Conservation (phyloP, 1,139 yeast genomes). For the Blastobotrys capitulatus region DNA sequence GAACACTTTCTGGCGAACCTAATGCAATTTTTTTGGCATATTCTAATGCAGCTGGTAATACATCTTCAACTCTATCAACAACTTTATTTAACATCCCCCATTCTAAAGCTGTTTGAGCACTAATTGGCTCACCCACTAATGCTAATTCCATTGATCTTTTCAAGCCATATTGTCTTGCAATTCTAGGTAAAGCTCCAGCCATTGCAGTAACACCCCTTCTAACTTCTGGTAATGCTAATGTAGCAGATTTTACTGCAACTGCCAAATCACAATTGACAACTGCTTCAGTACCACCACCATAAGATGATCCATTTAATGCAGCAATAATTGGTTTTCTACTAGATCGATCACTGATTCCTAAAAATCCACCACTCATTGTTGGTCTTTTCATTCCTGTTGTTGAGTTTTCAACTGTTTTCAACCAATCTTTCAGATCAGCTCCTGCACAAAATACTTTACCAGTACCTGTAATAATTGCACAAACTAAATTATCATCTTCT, state of each 20-base stretch:
- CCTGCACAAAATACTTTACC: slow-evolving; percentile 32
- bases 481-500: slow-evolving; percentile 22
- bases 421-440: slow-evolving; percentile 30
- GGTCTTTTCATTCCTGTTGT: background rate
- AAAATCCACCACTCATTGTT: slow-evolving; percentile 21
- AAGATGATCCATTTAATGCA: slow-evolving; percentile 31
- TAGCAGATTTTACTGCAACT: slow-evolving; percentile 27
- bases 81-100: slow-evolving; percentile 31
- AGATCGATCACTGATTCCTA: slow-evolving; percentile 30
- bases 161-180: slow-evolving; percentile 25
- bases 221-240: slow-evolving; percentile 30
- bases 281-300: slow-evolving; percentile 33
- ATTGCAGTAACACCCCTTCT: slow-evolving; percentile 31
- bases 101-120: slow-evolving; percentile 24
- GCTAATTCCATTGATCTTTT: slow-evolving; percentile 31
- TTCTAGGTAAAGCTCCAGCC: slow-evolving; percentile 33
- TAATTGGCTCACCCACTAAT: slow-evolving; percentile 29
- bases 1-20: slow-evolving; percentile 30
- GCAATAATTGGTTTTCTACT: slow-evolving; percentile 30
- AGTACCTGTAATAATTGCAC: slow-evolving; percentile 30
- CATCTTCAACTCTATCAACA: slow-evolving; percentile 22
- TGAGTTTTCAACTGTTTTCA: slow-evolving; percentile 8
- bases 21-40: slow-evolving; percentile 24
- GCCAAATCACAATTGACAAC: slow-evolving; percentile 32
- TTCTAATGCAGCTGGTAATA: slow-evolving; percentile 26